Base-by-base conservation (phyloP, 129 eudicot species). In the Heracleum sosnowskyi region DNA sequence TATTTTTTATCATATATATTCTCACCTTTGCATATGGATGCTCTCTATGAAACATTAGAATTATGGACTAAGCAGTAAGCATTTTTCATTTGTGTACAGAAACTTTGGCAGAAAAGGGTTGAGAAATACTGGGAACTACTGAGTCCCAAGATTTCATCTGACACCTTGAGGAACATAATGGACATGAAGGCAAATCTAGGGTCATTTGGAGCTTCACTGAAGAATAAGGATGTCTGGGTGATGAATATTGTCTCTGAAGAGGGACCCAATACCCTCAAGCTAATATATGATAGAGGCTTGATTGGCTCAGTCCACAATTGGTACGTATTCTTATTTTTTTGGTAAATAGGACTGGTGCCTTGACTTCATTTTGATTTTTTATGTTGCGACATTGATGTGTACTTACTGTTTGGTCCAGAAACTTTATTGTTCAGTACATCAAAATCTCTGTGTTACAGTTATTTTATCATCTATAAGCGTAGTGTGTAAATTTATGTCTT, bases 181-280 rank as follows among this genome's bases (percentile, higher is more conserved):
- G 99, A 95, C 79, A 95, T 95, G 99, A 92, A 95, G 85, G 97
- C 97, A 40, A 83, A 95, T 77, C 70, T 95, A 80, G 99, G 99
- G 40, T 95, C 99, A 75, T 95, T 95, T 81, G 99, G 96, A 77
- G 99, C 97, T 83, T 97, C 99, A 77, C 80, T 95, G 85, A 90
- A 89, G 80, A 96, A 74, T 64, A 95, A 95, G 89, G 96, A 92
- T 68, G 82, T 95, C 60, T 95, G 99, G 99, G 99, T 95, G 75
- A 95, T 95, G 99, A 95, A 92, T 79, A 90, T 85, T 73, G 96
- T 95, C 74, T 85, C 97, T 35, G 96, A 91, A 83, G 97, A 95
- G 82, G 97, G 99, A 74, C 99, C 99, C 24, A 90, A 90, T 79
- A 95, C 99, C 37, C 94, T 95, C 77, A 95, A 95, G 86, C 84